These are phyloP conservation scores for Diaporthe citri DNA, from an alignment of 2,329 filamentous ascomycete genomes.

Conservation along the genomic window DNA sequence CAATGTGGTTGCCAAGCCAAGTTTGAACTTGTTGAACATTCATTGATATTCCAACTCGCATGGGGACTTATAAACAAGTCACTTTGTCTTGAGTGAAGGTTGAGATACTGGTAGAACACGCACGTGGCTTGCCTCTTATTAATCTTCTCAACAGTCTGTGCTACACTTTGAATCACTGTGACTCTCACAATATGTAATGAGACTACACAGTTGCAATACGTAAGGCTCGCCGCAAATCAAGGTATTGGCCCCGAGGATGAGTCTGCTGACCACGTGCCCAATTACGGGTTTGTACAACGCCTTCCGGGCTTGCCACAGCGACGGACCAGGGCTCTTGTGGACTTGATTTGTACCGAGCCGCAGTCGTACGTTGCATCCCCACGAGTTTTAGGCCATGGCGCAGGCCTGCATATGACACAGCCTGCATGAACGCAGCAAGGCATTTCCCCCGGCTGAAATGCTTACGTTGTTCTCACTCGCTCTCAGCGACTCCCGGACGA, in stretches of 20 bases:
- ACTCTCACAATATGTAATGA: background rate
- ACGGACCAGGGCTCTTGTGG: background rate
- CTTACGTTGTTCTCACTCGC: background rate
- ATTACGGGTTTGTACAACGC: background rate
- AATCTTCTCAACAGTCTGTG: too few species aligned
- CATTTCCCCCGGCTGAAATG: background rate
- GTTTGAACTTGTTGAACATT: too few species aligned
- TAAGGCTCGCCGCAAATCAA: background rate
- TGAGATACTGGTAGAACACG: too few species aligned
- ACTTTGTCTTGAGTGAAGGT: too few species aligned
- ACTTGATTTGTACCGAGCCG: background rate
- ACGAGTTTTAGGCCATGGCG: background rate
- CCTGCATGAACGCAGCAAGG: background rate
- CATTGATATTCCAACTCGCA: too few species aligned
- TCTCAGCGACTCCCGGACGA: background rate
- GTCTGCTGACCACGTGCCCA: background rate
- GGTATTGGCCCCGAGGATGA: background rate
- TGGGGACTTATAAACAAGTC: too few species aligned
- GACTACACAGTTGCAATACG: background rate
- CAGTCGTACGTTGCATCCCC: background rate
- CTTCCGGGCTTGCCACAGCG: background rate
- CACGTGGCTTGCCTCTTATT: too few species aligned
- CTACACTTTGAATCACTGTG: background rate
- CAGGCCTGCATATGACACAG: background rate
- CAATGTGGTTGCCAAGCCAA: too few species aligned